Evolutionary conservation across 345 rosid genomes (phyloP).

Genomic region (Passiflora organensis): DNA sequence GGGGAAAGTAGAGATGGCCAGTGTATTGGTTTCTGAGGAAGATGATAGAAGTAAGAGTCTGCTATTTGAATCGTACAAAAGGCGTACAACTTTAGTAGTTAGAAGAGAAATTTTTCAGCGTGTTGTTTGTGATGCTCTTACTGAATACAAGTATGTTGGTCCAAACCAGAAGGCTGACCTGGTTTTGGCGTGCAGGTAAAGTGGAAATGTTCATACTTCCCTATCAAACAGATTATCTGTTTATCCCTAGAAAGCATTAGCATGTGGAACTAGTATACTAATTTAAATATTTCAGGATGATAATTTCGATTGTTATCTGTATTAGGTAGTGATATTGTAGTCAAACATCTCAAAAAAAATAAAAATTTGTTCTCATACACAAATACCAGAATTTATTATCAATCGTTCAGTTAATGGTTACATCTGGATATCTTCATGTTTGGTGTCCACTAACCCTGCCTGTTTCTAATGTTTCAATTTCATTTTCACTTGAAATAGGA

Average conservation of each 20-base stretch:
- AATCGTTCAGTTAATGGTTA: too few species aligned
- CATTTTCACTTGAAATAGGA: too few species aligned
- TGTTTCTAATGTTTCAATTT: too few species aligned
- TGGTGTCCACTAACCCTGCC: too few species aligned
- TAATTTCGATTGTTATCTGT: too few species aligned
- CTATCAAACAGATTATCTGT: background rate
- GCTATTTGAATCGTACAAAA: conserved; percentile 82
- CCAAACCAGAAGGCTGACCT: conserved; percentile 93
- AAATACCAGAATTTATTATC: too few species aligned
- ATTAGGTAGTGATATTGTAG: too few species aligned
- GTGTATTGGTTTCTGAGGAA: conserved; percentile 21
- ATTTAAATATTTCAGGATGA: too few species aligned
- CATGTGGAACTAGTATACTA: too few species aligned
- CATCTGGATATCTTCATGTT: too few species aligned
- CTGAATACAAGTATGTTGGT: conserved; percentile 92
- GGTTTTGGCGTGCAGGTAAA: conserved; percentile 93
- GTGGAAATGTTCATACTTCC: conserved; percentile 6
- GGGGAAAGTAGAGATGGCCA: conserved; percentile 20
- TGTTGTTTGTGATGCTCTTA: conserved; percentile 72
- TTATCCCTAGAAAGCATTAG: background rate
- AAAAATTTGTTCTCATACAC: too few species aligned
- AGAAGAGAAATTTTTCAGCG: conserved; percentile 62
- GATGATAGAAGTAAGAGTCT: conserved; percentile 35
- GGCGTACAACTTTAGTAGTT: conserved; percentile 76
- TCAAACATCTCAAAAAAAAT: too few species aligned